phyloP scores from a whole-genome alignment of 192 early-diverging fungal species.

The Coemansia aciculifera region DNA sequence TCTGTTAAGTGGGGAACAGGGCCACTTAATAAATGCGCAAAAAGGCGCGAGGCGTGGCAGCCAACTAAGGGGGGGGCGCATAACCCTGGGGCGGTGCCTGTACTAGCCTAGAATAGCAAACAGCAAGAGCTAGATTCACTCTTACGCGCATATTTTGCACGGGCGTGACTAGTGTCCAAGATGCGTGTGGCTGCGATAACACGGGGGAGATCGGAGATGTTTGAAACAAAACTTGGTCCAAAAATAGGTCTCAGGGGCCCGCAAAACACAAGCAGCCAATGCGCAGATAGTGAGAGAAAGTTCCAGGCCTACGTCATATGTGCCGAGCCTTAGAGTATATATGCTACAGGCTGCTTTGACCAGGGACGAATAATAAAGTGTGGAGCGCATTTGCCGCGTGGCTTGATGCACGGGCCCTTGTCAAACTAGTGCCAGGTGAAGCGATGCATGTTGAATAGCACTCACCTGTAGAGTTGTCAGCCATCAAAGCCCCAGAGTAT shows the following conservation, averaged over 20 bases:
- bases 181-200: slow-evolving; percentile 1
- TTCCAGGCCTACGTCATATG: not conserved
- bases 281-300: not conserved
- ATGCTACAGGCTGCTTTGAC: too few relatives aligned
- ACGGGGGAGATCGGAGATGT: not conserved
- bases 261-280: not conserved
- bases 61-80: not conserved
- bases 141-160: not conserved
- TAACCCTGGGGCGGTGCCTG: not conserved
- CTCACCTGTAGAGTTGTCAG: too few relatives aligned
- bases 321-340: too few relatives aligned
- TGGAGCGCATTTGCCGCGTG: too few relatives aligned
- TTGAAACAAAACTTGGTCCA: not conserved
- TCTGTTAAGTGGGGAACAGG: not conserved
- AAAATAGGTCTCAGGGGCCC: not conserved
- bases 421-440: not conserved
- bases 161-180: not conserved
- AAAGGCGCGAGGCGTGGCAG: not conserved
- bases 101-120: not conserved
- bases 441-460: not conserved
- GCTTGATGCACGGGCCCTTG: too few relatives aligned
- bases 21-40: not conserved
- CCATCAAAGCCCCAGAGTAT: not conserved
- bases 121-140: not conserved
- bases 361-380: too few relatives aligned